Evolutionary conservation across 345 rosid species (phyloP).

Genomic region (Heritiera littoralis): DNA sequence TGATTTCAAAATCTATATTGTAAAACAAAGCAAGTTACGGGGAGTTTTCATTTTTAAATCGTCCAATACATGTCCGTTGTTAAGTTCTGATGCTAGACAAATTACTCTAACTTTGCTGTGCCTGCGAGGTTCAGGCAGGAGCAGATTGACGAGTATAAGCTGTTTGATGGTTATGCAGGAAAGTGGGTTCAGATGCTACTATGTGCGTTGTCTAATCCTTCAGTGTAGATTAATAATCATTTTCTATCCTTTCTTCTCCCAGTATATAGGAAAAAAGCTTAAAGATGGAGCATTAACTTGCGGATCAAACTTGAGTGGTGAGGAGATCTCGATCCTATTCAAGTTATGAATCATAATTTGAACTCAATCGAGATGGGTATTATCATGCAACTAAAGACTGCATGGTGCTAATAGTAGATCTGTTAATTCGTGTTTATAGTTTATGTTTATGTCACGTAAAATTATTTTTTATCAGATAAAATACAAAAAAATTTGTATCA

Average conservation of each 20-base stretch:
- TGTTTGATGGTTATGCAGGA: conserved; percentile 12
- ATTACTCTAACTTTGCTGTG: neutral
- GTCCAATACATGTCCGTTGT: no score
- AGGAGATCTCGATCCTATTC: neutral
- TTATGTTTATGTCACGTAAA: no score
- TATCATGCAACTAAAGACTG: neutral
- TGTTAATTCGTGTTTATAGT: no score
- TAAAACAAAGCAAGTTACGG: no score
- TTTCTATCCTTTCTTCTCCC: neutral
- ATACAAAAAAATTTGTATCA: no score
- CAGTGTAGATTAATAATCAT: neutral
- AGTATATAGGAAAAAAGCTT: neutral
- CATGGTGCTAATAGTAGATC: no score
- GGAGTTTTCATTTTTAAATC: no score
- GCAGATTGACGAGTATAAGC: conserved; percentile 50
- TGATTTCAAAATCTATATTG: no score
- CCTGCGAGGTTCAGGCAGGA: conserved; percentile 34
- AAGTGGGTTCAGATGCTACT: conserved; percentile 28
- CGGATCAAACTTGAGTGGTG: neutral
- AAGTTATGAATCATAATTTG: neutral
- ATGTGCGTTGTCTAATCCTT: neutral
- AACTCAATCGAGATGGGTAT: neutral
- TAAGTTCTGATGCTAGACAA: no score
- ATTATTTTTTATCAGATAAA: no score
- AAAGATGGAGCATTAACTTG: neutral